Conservation (phyloP, 208 protist species). For the Tetramitus jugosus region DNA sequence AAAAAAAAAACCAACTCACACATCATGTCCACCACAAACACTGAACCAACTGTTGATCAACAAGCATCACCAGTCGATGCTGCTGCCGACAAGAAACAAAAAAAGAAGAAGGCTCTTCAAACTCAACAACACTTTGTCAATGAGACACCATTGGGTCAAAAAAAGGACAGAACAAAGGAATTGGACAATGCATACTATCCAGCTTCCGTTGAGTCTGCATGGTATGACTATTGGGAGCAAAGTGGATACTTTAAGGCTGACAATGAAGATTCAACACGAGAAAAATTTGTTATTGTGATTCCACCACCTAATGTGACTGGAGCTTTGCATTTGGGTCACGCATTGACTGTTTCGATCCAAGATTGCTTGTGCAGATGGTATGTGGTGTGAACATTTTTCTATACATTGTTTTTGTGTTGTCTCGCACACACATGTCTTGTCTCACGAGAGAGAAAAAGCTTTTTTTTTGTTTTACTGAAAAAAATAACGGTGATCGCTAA, state of each 20-base stretch:
- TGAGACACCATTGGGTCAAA: not conserved
- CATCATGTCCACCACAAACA: too few relatives aligned
- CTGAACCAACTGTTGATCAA: too few relatives aligned
- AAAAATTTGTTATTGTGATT: conserved; percentile 87
- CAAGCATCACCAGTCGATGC: too few relatives aligned
- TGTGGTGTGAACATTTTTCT: conserved; percentile 18
- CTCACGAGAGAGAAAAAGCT: not conserved
- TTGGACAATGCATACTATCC: conserved; percentile 83
- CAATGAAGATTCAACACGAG: conserved; percentile 51
- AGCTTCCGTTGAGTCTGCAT: conserved; percentile 81
- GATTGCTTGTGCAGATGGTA: conserved; percentile 84
- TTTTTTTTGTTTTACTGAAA: not conserved
- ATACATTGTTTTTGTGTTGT: not conserved
- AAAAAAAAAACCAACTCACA: too few relatives aligned
- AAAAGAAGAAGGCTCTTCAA: not conserved
- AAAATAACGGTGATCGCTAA: not conserved
- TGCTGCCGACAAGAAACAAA: not conserved
- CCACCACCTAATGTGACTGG: conserved; percentile 99
- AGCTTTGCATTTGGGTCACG: conserved; percentile 97
- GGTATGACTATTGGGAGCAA: conserved; percentile 97
- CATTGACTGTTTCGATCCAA: conserved; percentile 89
- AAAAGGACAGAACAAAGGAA: conserved; percentile 1
- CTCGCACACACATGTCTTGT: not conserved
- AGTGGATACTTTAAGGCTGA: conserved; percentile 85
- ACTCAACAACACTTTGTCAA: not conserved